Conservation (phyloP, 352 stramenopile genomes). For the Chrysophaeum taylorii region DNA sequence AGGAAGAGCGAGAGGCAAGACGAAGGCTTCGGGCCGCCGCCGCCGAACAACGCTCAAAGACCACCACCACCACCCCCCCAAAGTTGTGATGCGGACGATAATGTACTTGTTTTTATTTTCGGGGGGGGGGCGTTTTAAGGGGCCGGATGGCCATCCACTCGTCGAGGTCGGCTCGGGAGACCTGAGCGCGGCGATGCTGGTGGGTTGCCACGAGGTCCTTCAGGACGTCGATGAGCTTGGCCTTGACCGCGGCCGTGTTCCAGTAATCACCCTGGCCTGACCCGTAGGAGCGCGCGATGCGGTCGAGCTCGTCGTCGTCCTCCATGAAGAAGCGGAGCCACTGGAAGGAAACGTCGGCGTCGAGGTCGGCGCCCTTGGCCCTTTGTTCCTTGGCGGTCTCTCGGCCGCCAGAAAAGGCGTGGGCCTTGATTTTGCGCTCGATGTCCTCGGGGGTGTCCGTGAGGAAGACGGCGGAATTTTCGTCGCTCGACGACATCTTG, state of each 20-base stretch:
- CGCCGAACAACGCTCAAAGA: too few relatives aligned
- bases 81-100: too few relatives aligned
- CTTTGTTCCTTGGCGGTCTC: slow-evolving; percentile 96
- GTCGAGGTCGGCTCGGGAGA: slow-evolving; percentile 87
- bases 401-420: slow-evolving; percentile 79
- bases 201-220: slow-evolving; percentile 80
- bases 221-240: slow-evolving; percentile 82
- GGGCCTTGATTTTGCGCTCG: slow-evolving; percentile 58
- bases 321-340: slow-evolving; percentile 99
- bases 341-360: slow-evolving; percentile 96
- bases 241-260: slow-evolving; percentile 97
- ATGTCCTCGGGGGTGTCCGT: slow-evolving; percentile 95
- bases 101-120: too few relatives aligned
- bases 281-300: slow-evolving; percentile 83
- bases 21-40: too few relatives aligned
- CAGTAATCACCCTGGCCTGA: slow-evolving; percentile 77
- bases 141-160: slow-evolving; percentile 79
- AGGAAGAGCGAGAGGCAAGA: too few relatives aligned
- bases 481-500: slow-evolving; percentile 96
- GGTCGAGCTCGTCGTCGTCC: slow-evolving; percentile 87
- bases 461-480: slow-evolving; percentile 95
- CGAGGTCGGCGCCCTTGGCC: slow-evolving; percentile 93
- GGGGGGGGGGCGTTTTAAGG: too few relatives aligned
- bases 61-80: too few relatives aligned
- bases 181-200: slow-evolving; percentile 74